These are phyloP conservation scores for Xylaria sp. DNA, from an alignment of 2,329 filamentous ascomycete species.

Conservation along the genomic window DNA sequence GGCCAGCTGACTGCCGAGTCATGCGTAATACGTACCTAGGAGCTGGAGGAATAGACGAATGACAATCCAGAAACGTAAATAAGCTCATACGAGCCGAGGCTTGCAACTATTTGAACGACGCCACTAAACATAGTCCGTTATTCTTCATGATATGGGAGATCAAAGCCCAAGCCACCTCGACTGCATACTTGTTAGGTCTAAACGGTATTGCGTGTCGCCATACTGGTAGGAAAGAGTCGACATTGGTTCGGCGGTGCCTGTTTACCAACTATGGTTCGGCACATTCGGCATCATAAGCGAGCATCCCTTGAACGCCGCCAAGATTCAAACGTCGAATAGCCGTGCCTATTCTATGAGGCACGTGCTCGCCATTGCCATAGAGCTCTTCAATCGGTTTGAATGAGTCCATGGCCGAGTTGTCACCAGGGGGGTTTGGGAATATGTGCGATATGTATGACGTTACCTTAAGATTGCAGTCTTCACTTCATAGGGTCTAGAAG, in stretches of 20 bases:
- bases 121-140: constrained; percentile 7
- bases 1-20: constrained; percentile 28
- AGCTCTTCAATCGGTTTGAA: neutral
- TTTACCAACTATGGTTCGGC: neutral
- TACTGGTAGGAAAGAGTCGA: neutral
- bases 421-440: neutral
- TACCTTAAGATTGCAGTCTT: neutral
- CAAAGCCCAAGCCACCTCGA: constrained; percentile 3
- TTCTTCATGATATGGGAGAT: neutral
- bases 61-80: constrained; percentile 1
- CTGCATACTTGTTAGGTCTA: neutral
- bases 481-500: neutral
- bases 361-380: neutral
- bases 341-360: neutral
- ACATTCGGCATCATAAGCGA: neutral
- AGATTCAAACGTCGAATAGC: neutral
- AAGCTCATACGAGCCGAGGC: constrained; percentile 11
- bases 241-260: neutral
- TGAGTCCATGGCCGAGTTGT: neutral
- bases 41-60: constrained; percentile 13
- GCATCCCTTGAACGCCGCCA: neutral
- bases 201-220: neutral
- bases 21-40: constrained; percentile 5
- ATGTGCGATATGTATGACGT: neutral
- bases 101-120: constrained; percentile 8